A percentile compares a stretch with the other conserved stretches of the same genome.
phyloP scores from a whole-genome alignment of 2,329 filamentous ascomycete species.

The Fusarium pilosicola region DNA sequence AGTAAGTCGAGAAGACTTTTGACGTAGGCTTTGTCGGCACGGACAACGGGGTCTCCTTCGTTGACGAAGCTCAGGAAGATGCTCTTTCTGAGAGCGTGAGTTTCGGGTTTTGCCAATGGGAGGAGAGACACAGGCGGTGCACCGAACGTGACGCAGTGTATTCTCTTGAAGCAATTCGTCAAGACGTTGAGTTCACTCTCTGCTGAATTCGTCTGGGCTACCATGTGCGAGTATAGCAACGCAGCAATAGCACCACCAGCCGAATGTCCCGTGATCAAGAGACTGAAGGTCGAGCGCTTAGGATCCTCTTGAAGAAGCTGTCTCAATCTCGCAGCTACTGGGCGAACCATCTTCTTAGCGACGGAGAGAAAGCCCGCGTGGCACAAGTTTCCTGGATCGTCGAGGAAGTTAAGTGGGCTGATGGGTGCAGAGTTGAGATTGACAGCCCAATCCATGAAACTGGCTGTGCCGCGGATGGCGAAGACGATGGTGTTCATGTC shows the following conservation, averaged over 20 bases:
- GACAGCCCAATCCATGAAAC: slow-evolving; percentile 86
- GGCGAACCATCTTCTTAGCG: slow-evolving; percentile 77
- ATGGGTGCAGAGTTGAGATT: slow-evolving; percentile 78
- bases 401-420: slow-evolving; percentile 75
- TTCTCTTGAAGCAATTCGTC: slow-evolving; percentile 76
- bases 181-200: slow-evolving; percentile 76
- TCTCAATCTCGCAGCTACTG: slow-evolving; percentile 76
- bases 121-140: slow-evolving; percentile 79
- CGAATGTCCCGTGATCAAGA: slow-evolving; percentile 87
- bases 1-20: slow-evolving; percentile 77
- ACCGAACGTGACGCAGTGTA: slow-evolving; percentile 90
- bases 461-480: slow-evolving; percentile 82
- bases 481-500: slow-evolving; percentile 83
- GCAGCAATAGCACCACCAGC: slow-evolving; percentile 86
- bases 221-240: slow-evolving; percentile 84
- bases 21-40: slow-evolving; percentile 82
- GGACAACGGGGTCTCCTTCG: slow-evolving; percentile 82
- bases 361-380: slow-evolving; percentile 84
- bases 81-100: slow-evolving; percentile 66
- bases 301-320: slow-evolving; percentile 79
- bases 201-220: slow-evolving; percentile 64
- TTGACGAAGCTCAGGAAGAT: slow-evolving; percentile 85
- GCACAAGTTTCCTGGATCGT: slow-evolving; percentile 80
- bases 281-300: slow-evolving; percentile 69
- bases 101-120: slow-evolving; percentile 70